Base-by-base conservation (phyloP, 108 stramenopile species). In the Mediolabrus comicus region DNA sequence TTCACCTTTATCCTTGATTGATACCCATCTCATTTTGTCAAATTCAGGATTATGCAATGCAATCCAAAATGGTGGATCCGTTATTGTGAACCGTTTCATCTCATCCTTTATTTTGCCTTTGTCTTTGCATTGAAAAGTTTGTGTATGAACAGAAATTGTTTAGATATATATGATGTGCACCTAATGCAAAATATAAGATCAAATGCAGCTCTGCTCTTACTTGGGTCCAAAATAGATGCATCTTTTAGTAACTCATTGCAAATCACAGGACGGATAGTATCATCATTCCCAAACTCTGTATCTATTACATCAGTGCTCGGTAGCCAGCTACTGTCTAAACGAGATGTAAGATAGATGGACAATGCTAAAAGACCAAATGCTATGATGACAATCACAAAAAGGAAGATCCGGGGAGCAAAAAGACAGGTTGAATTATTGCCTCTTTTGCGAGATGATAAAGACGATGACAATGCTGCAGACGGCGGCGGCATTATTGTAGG, bases 21-120 rank as follows among this genome's bases (percentile, higher is more conserved):
- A 13, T 1, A 69, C 70, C 76, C 76, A 77, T 58, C 76, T 35
- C 69, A 71, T 65, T 6, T 65, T 71, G 22, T 77, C 76, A 64
- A 41, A 65, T 5, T 7, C 49, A n/a, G 43, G 12, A 11, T n/a
- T 19, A 43, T 62, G 67, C 3, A 77, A 34, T 7, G 76, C 65
- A 22, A 71, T 65, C 55, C 55, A 77, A 49, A 77, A 72, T 54
- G 49, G 67, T 14, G 74, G 74, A 10, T 75, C 52, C 1, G 74
- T 75, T 33, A 62, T 35, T 8, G 74, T 75, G 2, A 54, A 26
- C 19, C 74, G 29, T 22, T 69, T 71, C 38, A 52, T 68, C 31
- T 39, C 39, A 38, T 68, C 55, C 22, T 30, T 68, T 3, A 35
- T 38, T 1, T 14, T 1, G 8, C 36, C 26, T 29, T 28, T 11